Base-by-base conservation (phyloP, 805 yeast species). In the Cyberlindnera mrakii region DNA sequence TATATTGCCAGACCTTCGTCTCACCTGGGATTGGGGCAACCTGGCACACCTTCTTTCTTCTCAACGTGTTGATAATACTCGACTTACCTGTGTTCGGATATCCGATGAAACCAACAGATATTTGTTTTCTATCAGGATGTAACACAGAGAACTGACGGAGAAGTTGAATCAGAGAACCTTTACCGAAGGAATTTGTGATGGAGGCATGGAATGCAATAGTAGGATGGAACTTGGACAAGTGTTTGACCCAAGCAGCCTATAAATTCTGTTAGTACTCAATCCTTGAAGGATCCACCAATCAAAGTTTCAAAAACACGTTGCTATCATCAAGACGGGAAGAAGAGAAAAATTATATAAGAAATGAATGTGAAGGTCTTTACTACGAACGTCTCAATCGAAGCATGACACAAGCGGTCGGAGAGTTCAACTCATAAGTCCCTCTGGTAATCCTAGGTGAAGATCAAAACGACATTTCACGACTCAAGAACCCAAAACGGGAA, bases 21-120 rank as follows among this genome's bases (percentile, higher is more conserved):
- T 91, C 99, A 64, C 99, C 99, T 27, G 99, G 99, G 57, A 91
- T 89, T 38, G 99, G 99, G 2, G 99, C 99, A 38, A 91, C 98
- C 36, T 76, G 82, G 70, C 98, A 93, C 37, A 91, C 99, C 69
- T 91, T 93, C 77, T 93, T 93, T 64, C 82, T 81, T 62, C 97
- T 80, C 55, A 91, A 71, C 2, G 98, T 90, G 68, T 91, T 91
- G 59, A 91, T 91, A 52, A 91, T 88, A 34, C 96, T 86, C 1
- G 98, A 91, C 63, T 91, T 91, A 53, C 99, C 99, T n/a, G 96
- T 85, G 62, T 91, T 91, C 52, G 99, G 99, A 63, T 93, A 91
- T 14, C 99, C 99, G 60, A 91, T 90, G 57, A 91, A 86, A 3
- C 99, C 99, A 45, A 91, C 96, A 17, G 97, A 89, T 42, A 91